Conservation (phyloP, 345 rosid genomes). For the Tarenaya hassleriana region DNA sequence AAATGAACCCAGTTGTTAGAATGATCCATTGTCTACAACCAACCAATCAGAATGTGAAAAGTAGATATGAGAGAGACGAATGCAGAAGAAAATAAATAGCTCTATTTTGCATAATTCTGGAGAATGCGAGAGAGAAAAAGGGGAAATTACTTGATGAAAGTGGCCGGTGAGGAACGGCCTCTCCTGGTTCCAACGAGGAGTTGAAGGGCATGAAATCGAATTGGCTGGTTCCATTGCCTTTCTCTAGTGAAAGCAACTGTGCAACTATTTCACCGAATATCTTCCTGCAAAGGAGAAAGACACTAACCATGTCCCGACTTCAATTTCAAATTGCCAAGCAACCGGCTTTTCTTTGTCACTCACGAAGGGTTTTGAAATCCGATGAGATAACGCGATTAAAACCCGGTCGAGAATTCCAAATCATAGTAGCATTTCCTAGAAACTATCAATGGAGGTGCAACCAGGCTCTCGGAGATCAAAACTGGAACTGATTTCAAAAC, state of each 20-base stretch:
- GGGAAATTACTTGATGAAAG: conserved; percentile 53
- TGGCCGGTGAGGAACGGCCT: conserved; percentile 92
- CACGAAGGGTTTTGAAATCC: not conserved
- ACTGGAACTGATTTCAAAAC: conserved; percentile 3
- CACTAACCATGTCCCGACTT: not conserved
- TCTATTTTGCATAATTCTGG: too few species aligned
- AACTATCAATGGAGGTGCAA: not conserved
- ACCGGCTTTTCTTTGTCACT: too few species aligned
- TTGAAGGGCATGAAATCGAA: conserved; percentile 48
- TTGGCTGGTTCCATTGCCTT: conserved; percentile 37
- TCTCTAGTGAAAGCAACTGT: conserved; percentile 14
- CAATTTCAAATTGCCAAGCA: too few species aligned
- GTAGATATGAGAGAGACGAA: not conserved
- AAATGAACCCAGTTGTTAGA: conserved; percentile 11
- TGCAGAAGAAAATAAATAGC: not conserved
- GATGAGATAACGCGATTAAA: too few species aligned
- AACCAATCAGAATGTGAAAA: conserved; percentile 8
- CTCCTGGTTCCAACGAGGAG: conserved; percentile 91
- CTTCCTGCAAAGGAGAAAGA: not conserved
- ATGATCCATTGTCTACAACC: not conserved
- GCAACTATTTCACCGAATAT: conserved; percentile 3
- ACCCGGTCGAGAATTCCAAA: not conserved
- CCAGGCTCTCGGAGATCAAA: not conserved
- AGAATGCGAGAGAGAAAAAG: too few species aligned
- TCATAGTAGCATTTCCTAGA: not conserved